These are phyloP conservation scores for Rhytidhysteron rufulum DNA, from an alignment of 2,329 filamentous ascomycete genomes.

Conservation along the genomic window DNA sequence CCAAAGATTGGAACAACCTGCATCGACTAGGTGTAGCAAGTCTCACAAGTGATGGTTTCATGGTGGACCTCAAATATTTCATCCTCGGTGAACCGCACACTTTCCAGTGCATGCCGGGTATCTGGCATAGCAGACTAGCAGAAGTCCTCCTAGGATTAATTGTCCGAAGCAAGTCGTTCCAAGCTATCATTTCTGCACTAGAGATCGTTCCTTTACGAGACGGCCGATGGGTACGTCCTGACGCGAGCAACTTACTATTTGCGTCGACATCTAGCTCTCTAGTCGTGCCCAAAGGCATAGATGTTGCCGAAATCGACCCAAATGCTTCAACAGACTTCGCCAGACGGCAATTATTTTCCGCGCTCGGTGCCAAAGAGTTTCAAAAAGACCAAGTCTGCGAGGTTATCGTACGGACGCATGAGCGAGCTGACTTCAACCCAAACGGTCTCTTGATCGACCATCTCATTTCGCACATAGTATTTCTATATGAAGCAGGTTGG, in stretches of 20 bases:
- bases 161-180: background rate
- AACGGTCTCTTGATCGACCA: background rate
- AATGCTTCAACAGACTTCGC: background rate
- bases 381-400: background rate
- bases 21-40: background rate
- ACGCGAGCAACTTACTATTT: background rate
- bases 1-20: background rate
- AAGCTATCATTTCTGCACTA: background rate
- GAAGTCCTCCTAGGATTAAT: background rate
- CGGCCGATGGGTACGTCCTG: background rate
- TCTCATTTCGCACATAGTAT: slow-evolving; percentile 5
- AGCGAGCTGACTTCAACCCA: background rate
- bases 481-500: slow-evolving; percentile 6
- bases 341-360: background rate
- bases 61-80: background rate
- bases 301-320: background rate
- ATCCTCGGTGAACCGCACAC: background rate
- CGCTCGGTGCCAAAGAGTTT: background rate
- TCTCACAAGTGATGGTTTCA: background rate
- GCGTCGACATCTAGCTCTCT: background rate
- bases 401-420: slow-evolving; percentile 1
- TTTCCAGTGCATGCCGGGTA: background rate
- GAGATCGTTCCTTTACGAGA: background rate
- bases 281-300: background rate
- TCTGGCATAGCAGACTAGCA: background rate